Percentiles rank a stretch among this genome's conserved stretches.
These are phyloP conservation scores for Haematococcus lacustris DNA, from an alignment of 139 green algal genomes.

Conservation along the genomic window DNA sequence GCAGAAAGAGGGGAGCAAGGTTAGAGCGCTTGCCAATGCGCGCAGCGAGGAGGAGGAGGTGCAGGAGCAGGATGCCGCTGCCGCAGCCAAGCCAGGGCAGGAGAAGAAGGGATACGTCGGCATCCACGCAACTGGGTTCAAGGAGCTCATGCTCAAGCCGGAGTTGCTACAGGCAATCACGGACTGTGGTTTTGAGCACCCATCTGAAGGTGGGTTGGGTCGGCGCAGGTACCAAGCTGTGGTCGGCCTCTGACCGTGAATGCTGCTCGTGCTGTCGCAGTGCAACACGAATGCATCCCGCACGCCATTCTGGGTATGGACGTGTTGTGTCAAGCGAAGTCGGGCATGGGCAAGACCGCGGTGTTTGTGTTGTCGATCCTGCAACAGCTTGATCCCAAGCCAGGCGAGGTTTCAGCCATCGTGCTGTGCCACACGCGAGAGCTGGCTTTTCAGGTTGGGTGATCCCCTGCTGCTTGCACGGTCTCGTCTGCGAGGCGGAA, in stretches of 20 bases:
- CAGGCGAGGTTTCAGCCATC: constrained; percentile 69
- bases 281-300: constrained; percentile 98
- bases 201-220: constrained; percentile 80
- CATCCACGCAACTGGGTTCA: constrained; percentile 95
- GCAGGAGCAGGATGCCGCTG: constrained; percentile 49
- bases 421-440: constrained; percentile 98
- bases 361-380: constrained; percentile 96
- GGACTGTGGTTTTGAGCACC: constrained; percentile 98
- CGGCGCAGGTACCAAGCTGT: background rate
- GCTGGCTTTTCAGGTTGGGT: constrained; percentile 86
- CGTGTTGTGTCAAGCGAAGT: constrained; percentile 98
- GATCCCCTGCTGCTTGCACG: background rate
- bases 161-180: constrained; percentile 91
- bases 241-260: background rate
- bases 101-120: constrained; percentile 93
- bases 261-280: constrained; percentile 40
- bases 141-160: constrained; percentile 91
- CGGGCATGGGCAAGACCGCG: constrained; percentile 98
- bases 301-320: constrained; percentile 96
- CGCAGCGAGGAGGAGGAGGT: constrained; percentile 12
- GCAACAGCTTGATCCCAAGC: constrained; percentile 83
- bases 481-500: no score
- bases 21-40: background rate
- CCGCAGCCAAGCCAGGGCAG: constrained; percentile 31
- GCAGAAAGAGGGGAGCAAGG: background rate